Conservation (phyloP, 306 rosid species). For the Glycine soja region DNA sequence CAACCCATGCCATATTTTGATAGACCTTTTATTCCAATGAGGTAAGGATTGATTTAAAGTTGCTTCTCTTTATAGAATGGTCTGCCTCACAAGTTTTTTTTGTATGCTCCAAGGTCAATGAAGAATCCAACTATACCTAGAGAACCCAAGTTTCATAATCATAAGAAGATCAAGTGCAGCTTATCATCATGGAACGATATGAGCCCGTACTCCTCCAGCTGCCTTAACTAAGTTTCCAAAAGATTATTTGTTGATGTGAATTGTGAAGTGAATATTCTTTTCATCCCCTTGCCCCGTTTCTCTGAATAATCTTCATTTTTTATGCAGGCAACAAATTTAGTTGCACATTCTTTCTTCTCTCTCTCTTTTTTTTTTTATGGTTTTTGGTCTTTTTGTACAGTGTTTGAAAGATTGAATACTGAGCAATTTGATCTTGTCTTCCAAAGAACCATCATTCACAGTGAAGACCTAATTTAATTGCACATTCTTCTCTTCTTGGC, state of each 20-base stretch:
- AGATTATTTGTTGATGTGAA: constrained; percentile 36
- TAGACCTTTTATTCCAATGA: constrained; percentile 92
- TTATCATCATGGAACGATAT: constrained; percentile 74
- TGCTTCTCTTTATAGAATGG: constrained; percentile 26
- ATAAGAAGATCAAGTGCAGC: constrained; percentile 78
- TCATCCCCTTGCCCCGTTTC: not conserved
- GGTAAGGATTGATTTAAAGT: constrained; percentile 54
- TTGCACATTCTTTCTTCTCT: constrained; percentile 33
- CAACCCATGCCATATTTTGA: constrained; percentile 99
- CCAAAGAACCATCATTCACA: no score
- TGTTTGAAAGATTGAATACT: no score
- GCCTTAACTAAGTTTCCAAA: constrained; percentile 44
- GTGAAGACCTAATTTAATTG: no score
- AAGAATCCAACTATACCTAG: constrained; percentile 83
- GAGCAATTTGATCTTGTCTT: no score
- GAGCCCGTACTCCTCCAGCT: constrained; percentile 25
- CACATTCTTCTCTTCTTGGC: no score
- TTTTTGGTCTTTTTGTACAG: no score
- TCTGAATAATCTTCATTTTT: constrained; percentile 13
- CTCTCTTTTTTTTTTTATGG: not conserved
- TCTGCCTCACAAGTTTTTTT: not conserved
- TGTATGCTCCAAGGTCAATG: constrained; percentile 63
- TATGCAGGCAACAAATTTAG: constrained; percentile 50
- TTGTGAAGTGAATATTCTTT: constrained; percentile 24
- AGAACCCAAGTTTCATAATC: constrained; percentile 82